Base-by-base conservation (phyloP, 208 protist species). In the Paratrypanosoma confusum region DNA sequence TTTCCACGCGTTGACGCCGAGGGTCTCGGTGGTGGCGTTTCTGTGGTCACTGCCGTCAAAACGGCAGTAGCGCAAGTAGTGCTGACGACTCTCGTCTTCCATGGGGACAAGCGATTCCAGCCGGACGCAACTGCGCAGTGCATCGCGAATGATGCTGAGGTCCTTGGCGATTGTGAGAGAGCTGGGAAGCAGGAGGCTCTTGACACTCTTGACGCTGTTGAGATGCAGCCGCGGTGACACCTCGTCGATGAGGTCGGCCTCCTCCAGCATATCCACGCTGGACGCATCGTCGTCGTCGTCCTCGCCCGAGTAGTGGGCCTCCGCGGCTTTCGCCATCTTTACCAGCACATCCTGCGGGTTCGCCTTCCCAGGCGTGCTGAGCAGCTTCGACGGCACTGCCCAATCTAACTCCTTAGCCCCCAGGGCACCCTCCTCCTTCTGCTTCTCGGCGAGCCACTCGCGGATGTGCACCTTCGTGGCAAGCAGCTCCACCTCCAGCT, bases 101-200 rank as follows among this genome's bases (percentile, higher is more conserved):
- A 70, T 48, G 4, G 72, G 44, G 41, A 81, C 69, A 13, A 87
- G 47, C 28, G 63, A 63, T 50, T 81, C 63, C 43, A 57, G 57
- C 29, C 45, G 40, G 45, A 81, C 36, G 48, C 70, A 68, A 3
- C 37, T 40, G 2, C 66, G 51, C 35, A 87, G 53, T 17, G 68
- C 54, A 8, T 44, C 54, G 6, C 70, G 71, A 40, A 66, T 57
- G 8, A 45, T 21, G 3, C 61, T 48, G 31, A 81, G 44, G 10
- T 65, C 67, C 23, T 39, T 36, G 31, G 41, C 50, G 35, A 51
- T 60, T n/a, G 46, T 44, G 5, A 37, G 39, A 39, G 54, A 62
- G 8, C 68, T 49, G 13, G 59, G 53, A 0, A 72, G 43, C 10
- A 62, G 37, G 24, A 81, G 53, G 6, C 65, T 56, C n/a, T 29